Evolutionary conservation across 345 rosid species (phyloP).

Genomic region (Gossypium raimondii): DNA sequence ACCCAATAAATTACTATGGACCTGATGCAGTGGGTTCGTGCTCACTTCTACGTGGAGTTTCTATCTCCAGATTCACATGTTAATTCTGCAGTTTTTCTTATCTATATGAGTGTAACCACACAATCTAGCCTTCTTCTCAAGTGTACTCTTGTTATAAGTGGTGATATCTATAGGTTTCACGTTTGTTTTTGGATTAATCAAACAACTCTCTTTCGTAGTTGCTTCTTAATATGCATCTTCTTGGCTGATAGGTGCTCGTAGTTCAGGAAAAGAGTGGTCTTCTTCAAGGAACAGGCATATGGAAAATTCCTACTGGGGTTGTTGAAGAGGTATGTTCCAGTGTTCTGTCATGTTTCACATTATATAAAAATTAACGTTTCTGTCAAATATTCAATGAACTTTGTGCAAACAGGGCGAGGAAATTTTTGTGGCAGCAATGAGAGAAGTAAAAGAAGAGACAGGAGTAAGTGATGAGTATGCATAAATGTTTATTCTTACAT

Average conservation of each 20-base stretch:
- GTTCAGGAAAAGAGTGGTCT: conserved; percentile 75
- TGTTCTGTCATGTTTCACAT: neutral
- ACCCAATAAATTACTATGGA: neutral
- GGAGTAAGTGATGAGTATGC: conserved; percentile 44
- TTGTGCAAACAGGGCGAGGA: conserved; percentile 62
- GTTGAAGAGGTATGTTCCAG: conserved; percentile 57
- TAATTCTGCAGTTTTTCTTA: neutral
- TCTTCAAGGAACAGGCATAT: conserved; percentile 47
- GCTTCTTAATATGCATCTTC: conserved; percentile 13
- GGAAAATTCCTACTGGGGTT: conserved; percentile 89
- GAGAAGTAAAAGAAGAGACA: conserved; percentile 93
- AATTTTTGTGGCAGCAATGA: conserved; percentile 44
- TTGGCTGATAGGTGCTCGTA: conserved; percentile 54
- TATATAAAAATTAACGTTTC: neutral
- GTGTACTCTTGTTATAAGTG: neutral
- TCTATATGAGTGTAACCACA: neutral
- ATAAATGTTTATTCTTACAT: neutral
- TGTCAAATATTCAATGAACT: neutral
- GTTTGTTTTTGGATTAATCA: neutral
- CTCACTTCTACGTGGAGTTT: neutral
- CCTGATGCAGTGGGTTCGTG: neutral
- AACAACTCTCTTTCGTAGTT: neutral
- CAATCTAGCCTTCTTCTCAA: neutral
- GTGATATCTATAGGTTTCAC: neutral
- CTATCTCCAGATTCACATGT: neutral